Percentiles rank a stretch among this genome's conserved stretches.
These are phyloP conservation scores for Linum usitatissimum DNA, from an alignment of 345 rosid species.

Conservation along the genomic window DNA sequence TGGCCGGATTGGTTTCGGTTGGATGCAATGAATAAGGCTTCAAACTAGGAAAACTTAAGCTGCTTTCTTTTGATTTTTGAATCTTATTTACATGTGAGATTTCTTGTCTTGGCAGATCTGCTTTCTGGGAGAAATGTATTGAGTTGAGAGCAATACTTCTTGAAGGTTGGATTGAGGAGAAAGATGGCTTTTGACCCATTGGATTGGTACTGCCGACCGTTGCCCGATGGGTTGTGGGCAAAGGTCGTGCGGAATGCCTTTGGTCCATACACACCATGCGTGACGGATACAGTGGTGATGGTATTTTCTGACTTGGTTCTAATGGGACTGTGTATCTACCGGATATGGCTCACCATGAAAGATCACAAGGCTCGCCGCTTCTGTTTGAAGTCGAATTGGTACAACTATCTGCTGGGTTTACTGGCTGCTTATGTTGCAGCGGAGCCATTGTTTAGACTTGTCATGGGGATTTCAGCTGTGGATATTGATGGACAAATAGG, in stretches of 20 bases:
- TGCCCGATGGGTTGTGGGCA: constrained; percentile 63
- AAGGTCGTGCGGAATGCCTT: constrained; percentile 73
- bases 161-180: constrained; percentile 10
- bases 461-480: constrained; percentile 72
- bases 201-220: constrained; percentile 82
- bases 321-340: constrained; percentile 54
- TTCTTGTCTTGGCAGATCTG: constrained; percentile 11
- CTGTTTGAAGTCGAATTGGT: constrained; percentile 66
- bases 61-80: background rate
- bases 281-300: constrained; percentile 64
- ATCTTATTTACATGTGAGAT: background rate
- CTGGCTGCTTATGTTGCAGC: constrained; percentile 66
- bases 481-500: constrained; percentile 63
- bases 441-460: constrained; percentile 78
- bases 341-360: constrained; percentile 62
- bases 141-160: constrained; percentile 12
- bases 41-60: background rate
- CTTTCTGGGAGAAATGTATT: constrained; percentile 15
- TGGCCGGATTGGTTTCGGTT: background rate
- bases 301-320: constrained; percentile 54
- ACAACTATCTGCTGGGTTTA: constrained; percentile 49
- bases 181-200: constrained; percentile 57
- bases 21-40: background rate
- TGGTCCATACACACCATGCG: constrained; percentile 95
- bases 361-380: constrained; percentile 56